Evolutionary conservation across 108 stramenopile species (phyloP).

Genomic region (Cyclotella sp.): DNA sequence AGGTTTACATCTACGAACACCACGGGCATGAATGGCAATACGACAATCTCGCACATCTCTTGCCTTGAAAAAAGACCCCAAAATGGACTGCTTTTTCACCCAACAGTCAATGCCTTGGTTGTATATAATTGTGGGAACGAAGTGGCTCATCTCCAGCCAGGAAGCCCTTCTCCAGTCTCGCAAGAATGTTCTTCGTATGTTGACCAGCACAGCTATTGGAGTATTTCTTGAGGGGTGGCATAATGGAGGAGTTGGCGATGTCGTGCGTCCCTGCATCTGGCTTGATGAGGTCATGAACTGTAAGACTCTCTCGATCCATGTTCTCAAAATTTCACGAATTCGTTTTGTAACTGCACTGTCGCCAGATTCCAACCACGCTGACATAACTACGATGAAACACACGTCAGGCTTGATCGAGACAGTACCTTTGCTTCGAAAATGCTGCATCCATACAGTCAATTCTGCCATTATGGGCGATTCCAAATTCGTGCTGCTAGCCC

Average conservation of each 20-base stretch:
- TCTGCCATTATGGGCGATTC: conserved; percentile 71
- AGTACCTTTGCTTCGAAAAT: conserved; percentile 44
- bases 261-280: conserved; percentile 48
- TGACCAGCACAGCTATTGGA: conserved; percentile 46
- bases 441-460: conserved; percentile 69
- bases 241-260: conserved; percentile 54
- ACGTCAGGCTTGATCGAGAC: conserved; percentile 50
- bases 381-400: conserved; percentile 72
- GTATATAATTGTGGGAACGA: conserved; percentile 63
- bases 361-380: conserved; percentile 60
- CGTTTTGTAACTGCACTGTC: conserved; percentile 44
- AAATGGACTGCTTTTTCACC: conserved; percentile 57
- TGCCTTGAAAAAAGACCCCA: conserved; percentile 64
- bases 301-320: conserved; percentile 53
- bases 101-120: conserved; percentile 78
- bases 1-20: conserved; percentile 56
- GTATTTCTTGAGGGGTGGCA: conserved; percentile 34
- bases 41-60: conserved; percentile 75
- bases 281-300: conserved; percentile 24
- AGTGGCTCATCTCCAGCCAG: conserved; percentile 45
- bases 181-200: conserved; percentile 66
- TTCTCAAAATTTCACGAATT: conserved; percentile 57
- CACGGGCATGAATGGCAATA: conserved; percentile 46
- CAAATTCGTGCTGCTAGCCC: conserved; percentile 55
- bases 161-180: conserved; percentile 47